These are phyloP conservation scores for Cinchona pubescens DNA, from an alignment of 257 asterid genomes.

Conservation along the genomic window DNA sequence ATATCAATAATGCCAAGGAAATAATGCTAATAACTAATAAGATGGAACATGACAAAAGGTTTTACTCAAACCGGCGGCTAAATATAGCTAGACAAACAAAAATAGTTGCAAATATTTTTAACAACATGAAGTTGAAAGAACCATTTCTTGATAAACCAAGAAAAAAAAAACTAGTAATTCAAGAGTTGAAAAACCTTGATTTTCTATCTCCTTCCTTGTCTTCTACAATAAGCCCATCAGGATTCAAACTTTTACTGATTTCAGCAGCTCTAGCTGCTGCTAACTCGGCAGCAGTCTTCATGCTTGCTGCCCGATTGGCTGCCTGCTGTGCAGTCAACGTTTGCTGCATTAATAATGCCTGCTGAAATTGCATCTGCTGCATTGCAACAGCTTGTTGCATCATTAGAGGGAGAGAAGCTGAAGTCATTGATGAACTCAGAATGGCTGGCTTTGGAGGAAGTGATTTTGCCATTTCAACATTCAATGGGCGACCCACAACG, in stretches of 20 bases:
- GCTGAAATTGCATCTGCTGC: conserved; percentile 99
- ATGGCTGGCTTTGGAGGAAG: conserved; percentile 76
- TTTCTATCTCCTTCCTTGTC: conserved; percentile 52
- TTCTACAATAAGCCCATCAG: conserved; percentile 65
- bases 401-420: conserved; percentile 74
- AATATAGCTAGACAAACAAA: not conserved
- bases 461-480: conserved; percentile 97
- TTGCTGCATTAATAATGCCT: conserved; percentile 91
- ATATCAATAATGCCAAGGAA: not conserved
- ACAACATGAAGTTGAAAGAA: not conserved
- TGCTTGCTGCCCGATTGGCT: conserved; percentile 89
- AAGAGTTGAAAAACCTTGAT: conserved; percentile 44
- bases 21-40: not conserved
- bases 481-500: conserved; percentile 90
- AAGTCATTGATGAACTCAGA: conserved; percentile 38
- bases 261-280: conserved; percentile 99
- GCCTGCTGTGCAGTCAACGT: conserved; percentile 87
- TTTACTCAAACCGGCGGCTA: not conserved
- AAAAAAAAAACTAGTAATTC: not conserved
- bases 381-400: conserved; percentile 98
- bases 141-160: not conserved
- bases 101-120: not conserved
- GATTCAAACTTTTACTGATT: conserved; percentile 81
- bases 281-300: conserved; percentile 94
- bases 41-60: not conserved